Conservation (phyloP, 441 rosid genomes). For the Oxalis stricta region DNA sequence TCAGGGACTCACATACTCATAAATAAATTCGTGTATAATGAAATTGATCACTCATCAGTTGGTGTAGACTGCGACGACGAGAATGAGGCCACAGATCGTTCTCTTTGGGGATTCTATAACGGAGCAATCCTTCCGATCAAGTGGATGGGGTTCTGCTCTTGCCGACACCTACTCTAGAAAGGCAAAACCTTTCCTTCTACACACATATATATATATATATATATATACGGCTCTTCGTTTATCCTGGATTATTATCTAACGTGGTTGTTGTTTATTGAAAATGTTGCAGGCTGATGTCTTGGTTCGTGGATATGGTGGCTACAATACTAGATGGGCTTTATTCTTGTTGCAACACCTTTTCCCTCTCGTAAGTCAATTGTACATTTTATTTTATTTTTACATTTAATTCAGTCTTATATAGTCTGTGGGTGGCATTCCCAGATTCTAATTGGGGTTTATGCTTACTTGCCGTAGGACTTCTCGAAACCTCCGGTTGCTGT, state of each 20-base stretch:
- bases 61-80: neutral
- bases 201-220: neutral
- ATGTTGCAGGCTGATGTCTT: conserved; percentile 54
- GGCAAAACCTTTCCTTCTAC: conserved; percentile 14
- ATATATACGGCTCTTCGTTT: neutral
- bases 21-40: no score
- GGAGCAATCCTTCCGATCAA: conserved; percentile 56
- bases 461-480: conserved; percentile 23
- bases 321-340: conserved; percentile 91
- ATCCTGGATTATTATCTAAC: neutral
- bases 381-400: neutral
- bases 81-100: conserved; percentile 70
- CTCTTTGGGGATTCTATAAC: conserved; percentile 89
- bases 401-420: neutral
- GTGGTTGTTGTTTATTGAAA: no score
- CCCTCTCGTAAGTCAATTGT: conserved; percentile 38
- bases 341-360: conserved; percentile 69
- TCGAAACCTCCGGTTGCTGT: conserved; percentile 50
- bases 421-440: neutral
- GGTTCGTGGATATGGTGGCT: conserved; percentile 89
- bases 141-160: conserved; percentile 87
- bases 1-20: no score
- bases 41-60: no score
- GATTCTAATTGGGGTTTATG: neutral
- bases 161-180: conserved; percentile 72